Evolutionary conservation across 2,329 filamentous ascomycete genomes (phyloP).

Genomic region (Teratosphaeriaceae sp.): DNA sequence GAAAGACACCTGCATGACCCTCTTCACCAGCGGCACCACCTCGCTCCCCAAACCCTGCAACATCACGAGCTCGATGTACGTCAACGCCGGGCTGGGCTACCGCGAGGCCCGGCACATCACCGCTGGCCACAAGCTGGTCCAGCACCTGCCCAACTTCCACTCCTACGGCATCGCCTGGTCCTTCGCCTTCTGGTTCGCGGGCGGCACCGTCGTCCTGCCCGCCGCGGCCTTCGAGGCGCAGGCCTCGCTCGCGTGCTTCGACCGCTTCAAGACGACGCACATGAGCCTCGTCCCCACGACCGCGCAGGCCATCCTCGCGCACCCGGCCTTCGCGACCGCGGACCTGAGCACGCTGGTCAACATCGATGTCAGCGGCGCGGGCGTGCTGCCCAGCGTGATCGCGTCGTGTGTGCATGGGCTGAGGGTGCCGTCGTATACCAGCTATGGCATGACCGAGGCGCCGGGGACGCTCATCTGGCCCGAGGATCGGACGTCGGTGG

Average conservation of each 20-base stretch:
- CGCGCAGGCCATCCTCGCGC: conserved; percentile 26
- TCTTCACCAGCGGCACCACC: conserved; percentile 48
- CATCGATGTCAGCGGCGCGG: conserved; percentile 29
- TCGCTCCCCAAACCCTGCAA: conserved; percentile 42
- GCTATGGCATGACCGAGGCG: conserved; percentile 43
- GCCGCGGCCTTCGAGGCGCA: conserved; percentile 26
- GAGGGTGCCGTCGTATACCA: conserved; percentile 24
- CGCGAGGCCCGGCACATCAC: conserved; percentile 23
- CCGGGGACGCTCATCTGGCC: conserved; percentile 38
- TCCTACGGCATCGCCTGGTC: conserved; percentile 27
- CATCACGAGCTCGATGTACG: conserved; percentile 32
- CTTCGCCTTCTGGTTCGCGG: conserved; percentile 23
- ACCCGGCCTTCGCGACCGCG: conserved; percentile 22
- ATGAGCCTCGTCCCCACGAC: conserved; percentile 30
- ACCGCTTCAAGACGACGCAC: conserved; percentile 27
- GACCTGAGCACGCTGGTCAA: conserved; percentile 26
- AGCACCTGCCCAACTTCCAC: conserved; percentile 27
- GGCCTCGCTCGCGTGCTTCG: conserved; percentile 28
- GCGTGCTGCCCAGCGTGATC: conserved; percentile 30
- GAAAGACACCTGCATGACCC: conserved; percentile 33
- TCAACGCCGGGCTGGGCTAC: conserved; percentile 31
- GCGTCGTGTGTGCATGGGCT: conserved; percentile 23
- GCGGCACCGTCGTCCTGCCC: conserved; percentile 24
- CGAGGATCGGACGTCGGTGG: conserved; percentile 23
- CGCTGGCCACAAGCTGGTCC: conserved; percentile 23